Evolutionary conservation across 2,329 filamentous ascomycete species (phyloP).

Genomic region (Remersonia thermophila): DNA sequence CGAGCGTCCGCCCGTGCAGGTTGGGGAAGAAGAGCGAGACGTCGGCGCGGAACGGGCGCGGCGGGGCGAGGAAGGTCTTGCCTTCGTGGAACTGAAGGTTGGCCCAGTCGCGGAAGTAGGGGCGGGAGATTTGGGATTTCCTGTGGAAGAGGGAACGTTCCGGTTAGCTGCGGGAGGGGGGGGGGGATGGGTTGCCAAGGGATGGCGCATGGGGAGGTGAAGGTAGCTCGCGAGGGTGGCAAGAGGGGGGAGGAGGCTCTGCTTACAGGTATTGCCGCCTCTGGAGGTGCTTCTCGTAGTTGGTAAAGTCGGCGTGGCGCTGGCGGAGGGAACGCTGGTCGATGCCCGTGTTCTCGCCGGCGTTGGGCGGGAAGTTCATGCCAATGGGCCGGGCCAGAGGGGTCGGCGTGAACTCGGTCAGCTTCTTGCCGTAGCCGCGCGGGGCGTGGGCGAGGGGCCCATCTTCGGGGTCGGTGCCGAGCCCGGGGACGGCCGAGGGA

Average conservation of each 20-base stretch:
- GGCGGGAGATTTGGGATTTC: slow-evolving; percentile 64
- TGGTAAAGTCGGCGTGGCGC: slow-evolving; percentile 65
- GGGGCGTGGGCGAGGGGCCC: slow-evolving; percentile 45
- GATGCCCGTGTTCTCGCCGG: slow-evolving; percentile 72
- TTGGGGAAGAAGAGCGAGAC: slow-evolving; percentile 89
- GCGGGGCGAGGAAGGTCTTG: slow-evolving; percentile 82
- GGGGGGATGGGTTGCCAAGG: background rate
- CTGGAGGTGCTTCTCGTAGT: slow-evolving; percentile 73
- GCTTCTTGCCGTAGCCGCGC: slow-evolving; percentile 44
- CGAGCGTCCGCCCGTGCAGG: slow-evolving; percentile 65
- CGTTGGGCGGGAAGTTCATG: slow-evolving; percentile 56
- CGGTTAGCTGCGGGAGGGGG: background rate
- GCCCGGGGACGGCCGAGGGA: slow-evolving; percentile 2
- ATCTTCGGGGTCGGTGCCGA: slow-evolving; percentile 18
- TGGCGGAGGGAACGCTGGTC: slow-evolving; percentile 56
- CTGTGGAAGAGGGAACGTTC: slow-evolving; percentile 29
- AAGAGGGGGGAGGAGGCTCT: too few relatives aligned
- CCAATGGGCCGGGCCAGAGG: slow-evolving; percentile 67
- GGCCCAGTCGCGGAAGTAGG: slow-evolving; percentile 93
- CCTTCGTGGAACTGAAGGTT: slow-evolving; percentile 74
- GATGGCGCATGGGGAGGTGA: background rate
- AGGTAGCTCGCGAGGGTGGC: background rate
- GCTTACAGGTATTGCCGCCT: slow-evolving; percentile 62
- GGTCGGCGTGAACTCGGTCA: slow-evolving; percentile 44
- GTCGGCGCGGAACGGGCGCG: slow-evolving; percentile 71